Percentiles rank a stretch among this genome's conserved stretches.
phyloP scores from a whole-genome alignment of 2,329 filamentous ascomycete genomes.

The Fusarium robinianum region DNA sequence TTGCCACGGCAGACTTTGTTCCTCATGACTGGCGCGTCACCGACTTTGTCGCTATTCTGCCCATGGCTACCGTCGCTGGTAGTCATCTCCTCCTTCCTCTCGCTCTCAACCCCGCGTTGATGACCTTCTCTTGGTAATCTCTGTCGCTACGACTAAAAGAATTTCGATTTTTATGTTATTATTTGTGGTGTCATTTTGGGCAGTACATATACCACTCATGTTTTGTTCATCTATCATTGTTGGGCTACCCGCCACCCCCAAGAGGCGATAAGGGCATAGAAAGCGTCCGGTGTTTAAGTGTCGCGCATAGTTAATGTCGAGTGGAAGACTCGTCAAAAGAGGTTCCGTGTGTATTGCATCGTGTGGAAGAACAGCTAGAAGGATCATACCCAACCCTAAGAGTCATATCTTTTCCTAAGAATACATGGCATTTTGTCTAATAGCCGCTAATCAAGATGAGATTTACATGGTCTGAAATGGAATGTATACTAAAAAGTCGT shows the following conservation, averaged over 20 bases:
- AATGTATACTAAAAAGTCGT: not conserved
- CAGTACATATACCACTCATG: not conserved
- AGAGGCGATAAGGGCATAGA: too few species aligned
- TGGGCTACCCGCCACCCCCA: too few species aligned
- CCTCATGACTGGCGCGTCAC: slow-evolving; percentile 68
- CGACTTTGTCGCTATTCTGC: slow-evolving; percentile 76
- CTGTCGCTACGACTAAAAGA: slow-evolving; percentile 1
- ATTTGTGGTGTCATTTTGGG: slow-evolving; percentile 4
- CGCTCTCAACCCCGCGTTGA: slow-evolving; percentile 76
- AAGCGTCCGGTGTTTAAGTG: too few species aligned
- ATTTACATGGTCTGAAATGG: not conserved
- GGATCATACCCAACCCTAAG: slow-evolving; percentile 19
- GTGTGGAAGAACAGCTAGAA: slow-evolving; percentile 8
- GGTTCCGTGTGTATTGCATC: too few species aligned
- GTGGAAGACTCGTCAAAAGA: too few species aligned
- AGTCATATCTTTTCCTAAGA: slow-evolving; percentile 11
- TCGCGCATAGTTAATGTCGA: too few species aligned
- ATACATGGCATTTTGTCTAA: not conserved
- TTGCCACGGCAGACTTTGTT: slow-evolving; percentile 66
- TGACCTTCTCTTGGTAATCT: slow-evolving; percentile 75
- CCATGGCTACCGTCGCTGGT: slow-evolving; percentile 71
- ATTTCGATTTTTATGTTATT: slow-evolving; percentile 6
- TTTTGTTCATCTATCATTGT: not conserved
- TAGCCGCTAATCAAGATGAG: slow-evolving; percentile 2
- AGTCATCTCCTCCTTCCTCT: slow-evolving; percentile 74